These are phyloP conservation scores for Paraphaeosphaeria sporulosa DNA, from an alignment of 2,329 filamentous ascomycete species.

Conservation along the genomic window DNA sequence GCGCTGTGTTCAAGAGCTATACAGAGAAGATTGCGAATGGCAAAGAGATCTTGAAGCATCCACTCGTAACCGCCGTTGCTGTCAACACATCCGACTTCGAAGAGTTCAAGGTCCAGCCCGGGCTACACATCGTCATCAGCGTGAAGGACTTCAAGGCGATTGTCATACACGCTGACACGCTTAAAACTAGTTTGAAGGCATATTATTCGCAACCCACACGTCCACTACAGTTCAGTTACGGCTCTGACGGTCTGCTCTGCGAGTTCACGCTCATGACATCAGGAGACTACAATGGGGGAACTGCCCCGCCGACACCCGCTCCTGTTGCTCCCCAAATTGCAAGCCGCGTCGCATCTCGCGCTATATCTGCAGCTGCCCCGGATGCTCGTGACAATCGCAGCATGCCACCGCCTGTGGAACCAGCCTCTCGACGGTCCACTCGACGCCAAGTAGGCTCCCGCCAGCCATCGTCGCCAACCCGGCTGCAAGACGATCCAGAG, in stretches of 20 bases:
- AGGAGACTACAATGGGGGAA: constrained; percentile 64
- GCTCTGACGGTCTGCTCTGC: constrained; percentile 71
- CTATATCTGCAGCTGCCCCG: constrained; percentile 29
- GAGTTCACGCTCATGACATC: constrained; percentile 86
- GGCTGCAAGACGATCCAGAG: constrained; percentile 65
- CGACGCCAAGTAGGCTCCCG: constrained; percentile 41
- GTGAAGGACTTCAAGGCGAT: constrained; percentile 86
- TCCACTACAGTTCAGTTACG: constrained; percentile 77
- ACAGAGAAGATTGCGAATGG: constrained; percentile 79
- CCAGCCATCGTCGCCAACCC: constrained; percentile 24
- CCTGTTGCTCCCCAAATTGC: constrained; percentile 45
- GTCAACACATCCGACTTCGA: constrained; percentile 80
- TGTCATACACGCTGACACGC: constrained; percentile 75
- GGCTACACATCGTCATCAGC: constrained; percentile 79
- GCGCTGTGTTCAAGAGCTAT: constrained; percentile 79
- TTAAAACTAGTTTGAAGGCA: constrained; percentile 71
- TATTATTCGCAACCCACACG: constrained; percentile 74
- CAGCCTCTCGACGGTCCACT: constrained; percentile 38
- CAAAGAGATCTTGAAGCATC: constrained; percentile 79
- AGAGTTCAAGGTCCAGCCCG: constrained; percentile 75
- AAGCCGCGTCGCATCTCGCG: constrained; percentile 44
- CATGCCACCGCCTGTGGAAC: constrained; percentile 54
- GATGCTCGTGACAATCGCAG: constrained; percentile 32
- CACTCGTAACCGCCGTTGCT: constrained; percentile 79
- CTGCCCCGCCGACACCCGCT: constrained; percentile 47